These are phyloP conservation scores for Eutrema japonicum DNA, from an alignment of 345 rosid species.

Conservation along the genomic window DNA sequence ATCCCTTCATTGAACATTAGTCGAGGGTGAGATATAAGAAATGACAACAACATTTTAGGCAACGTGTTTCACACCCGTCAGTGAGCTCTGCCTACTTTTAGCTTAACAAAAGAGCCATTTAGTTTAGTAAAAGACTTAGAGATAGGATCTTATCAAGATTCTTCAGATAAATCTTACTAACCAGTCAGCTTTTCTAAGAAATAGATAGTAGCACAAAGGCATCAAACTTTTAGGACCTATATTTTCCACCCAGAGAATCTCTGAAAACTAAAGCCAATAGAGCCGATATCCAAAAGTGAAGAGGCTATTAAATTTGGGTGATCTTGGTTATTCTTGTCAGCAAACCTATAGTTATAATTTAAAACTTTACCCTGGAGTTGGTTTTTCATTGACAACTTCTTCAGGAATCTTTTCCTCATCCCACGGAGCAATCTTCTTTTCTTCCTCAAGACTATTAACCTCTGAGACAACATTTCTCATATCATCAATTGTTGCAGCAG, in stretches of 20 bases:
- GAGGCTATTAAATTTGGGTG: conserved; percentile 15
- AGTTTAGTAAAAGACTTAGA: conserved; percentile 2
- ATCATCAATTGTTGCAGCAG: conserved; percentile 68
- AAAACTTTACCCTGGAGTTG: conserved; percentile 71
- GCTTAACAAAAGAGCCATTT: not conserved
- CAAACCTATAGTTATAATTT: conserved; percentile 27
- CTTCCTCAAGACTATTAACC: conserved; percentile 67
- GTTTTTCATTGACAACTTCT: conserved; percentile 71
- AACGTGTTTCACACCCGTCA: not conserved
- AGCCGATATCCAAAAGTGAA: conserved; percentile 24
- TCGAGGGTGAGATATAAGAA: conserved; percentile 39
- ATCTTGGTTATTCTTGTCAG: conserved; percentile 8
- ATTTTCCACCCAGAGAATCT: not conserved
- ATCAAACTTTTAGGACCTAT: not conserved
- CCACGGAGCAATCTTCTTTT: conserved; percentile 71
- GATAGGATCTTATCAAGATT: conserved; percentile 13
- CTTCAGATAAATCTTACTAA: not conserved
- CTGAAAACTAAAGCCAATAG: conserved; percentile 21
- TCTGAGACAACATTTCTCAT: conserved; percentile 57
- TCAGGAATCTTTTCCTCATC: conserved; percentile 84
- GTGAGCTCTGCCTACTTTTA: conserved; percentile 16
- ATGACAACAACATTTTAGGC: not conserved
- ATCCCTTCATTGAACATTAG: conserved; percentile 54
- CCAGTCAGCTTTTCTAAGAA: conserved; percentile 23
- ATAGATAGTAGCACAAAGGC: conserved; percentile 1